Base-by-base conservation (phyloP, 2,329 filamentous ascomycete species). In the Xenoacremonium recifei region DNA sequence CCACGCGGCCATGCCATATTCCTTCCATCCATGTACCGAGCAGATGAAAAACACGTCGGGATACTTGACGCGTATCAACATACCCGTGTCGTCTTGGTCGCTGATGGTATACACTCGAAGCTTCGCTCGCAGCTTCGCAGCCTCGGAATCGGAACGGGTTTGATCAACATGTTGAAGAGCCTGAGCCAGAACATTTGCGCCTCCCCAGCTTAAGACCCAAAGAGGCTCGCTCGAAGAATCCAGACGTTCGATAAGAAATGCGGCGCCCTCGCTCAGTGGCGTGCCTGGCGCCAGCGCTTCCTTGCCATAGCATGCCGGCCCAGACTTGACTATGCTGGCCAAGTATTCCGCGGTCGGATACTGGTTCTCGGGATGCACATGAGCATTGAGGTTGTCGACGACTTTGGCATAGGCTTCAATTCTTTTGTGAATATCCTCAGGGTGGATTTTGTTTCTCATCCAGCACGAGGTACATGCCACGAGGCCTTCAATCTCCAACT, bases 1-100 rank as follows among this genome's bases (percentile, higher is more conserved):
- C 78, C 79, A 82, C 0, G 75, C 62, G 0, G 77, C 77, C 23
- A 70, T 51, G 0, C 65, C 67, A 45, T 82, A 83, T 31, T 73
- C 64, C 48, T 75, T 76, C 65, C 72, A 81, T 2, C 69, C 75
- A 45, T 81, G 77, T 0, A 80, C 55, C 0, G 72, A 76, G 2
- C 60, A 63, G 16, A 82, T 77, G 53, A 77, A 81, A 45, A 77
- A 73, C 1, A 82, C 53, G 6, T 74, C 69, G 0, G 79, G 76
- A 39, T 71, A 81, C 2, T 67, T 69, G 17, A 62, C 55, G 3
- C 79, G 71, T 18, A 82, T 73, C 77, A 76, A 82, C 0, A 69
- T 57, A 0, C 75, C 77, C 0, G 73, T 71, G 38, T 82, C 71
- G 37, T 82, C 78, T 46, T 82, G 78, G 47, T 82, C 79, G 3